Percentiles rank a stretch among this genome's conserved stretches.
These are phyloP conservation scores for Hyaloscypha hepaticicola DNA, from an alignment of 495 filamentous ascomycete genomes.

Conservation along the genomic window DNA sequence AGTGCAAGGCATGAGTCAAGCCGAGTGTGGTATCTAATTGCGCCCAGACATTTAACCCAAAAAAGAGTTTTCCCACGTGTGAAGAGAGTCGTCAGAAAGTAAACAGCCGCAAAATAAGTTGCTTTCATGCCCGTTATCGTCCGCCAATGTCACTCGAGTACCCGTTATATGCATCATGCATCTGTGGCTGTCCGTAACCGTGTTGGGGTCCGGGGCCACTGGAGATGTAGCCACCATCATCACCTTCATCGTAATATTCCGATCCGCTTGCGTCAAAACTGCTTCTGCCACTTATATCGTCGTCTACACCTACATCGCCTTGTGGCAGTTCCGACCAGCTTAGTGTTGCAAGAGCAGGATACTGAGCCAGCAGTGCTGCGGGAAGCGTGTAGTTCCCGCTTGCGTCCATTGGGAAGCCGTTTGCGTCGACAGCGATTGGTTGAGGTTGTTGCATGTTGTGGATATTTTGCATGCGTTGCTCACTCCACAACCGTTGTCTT, in stretches of 20 bases:
- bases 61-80: background rate
- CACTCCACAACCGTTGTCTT: slow-evolving; percentile 62
- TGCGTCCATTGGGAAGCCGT: slow-evolving; percentile 50
- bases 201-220: slow-evolving; percentile 44
- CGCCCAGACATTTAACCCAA: slow-evolving; percentile 11
- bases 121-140: slow-evolving; percentile 16
- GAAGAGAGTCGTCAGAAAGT: background rate
- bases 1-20: slow-evolving; percentile 15
- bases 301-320: slow-evolving; percentile 34
- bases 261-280: slow-evolving; percentile 89
- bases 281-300: slow-evolving; percentile 77
- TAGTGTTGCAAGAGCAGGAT: slow-evolving; percentile 68
- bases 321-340: slow-evolving; percentile 33
- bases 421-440: slow-evolving; percentile 43
- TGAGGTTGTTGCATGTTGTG: slow-evolving; percentile 50
- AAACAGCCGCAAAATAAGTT: background rate
- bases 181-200: slow-evolving; percentile 36
- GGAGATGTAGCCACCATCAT: slow-evolving; percentile 58
- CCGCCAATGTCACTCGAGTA: slow-evolving; percentile 55
- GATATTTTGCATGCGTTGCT: slow-evolving; percentile 60
- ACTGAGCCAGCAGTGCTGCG: slow-evolving; percentile 84
- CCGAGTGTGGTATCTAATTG: slow-evolving; percentile 30
- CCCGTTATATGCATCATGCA: slow-evolving; percentile 43
- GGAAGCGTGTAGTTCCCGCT: slow-evolving; percentile 70
- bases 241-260: slow-evolving; percentile 54